Base-by-base conservation (phyloP, 2,329 filamentous ascomycete species). In the Pleurostoma richardsiae region DNA sequence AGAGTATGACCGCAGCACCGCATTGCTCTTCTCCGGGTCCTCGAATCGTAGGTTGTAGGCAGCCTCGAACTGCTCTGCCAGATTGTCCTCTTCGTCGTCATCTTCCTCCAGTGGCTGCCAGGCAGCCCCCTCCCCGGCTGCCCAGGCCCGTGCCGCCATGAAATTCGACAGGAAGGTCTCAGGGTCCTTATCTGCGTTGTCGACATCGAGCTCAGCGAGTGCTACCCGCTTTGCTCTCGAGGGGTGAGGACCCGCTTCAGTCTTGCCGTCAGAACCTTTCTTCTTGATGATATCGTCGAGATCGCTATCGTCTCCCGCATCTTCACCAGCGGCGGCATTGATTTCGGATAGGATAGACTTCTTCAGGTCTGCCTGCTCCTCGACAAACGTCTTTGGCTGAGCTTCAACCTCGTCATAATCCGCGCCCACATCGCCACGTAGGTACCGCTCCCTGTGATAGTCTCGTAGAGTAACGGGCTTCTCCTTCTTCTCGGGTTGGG, bases 21-120 rank as follows among this genome's bases (percentile, higher is more conserved):
- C 90, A 61, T 96, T 96, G 57, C 88, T 84, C 61, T 88, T 90
- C 49, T 79, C 79, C 0, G 94, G 90, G 58, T 97, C 88, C 64
- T 99, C 94, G 60, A 99, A 99, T 31, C 94, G 86, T 68, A 96
- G 71, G 69, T 99, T 99, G 71, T 96, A 99, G 4, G 91, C 91
- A 54, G 88, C 79, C 69, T 99, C 94, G 59, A 92, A 95, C 50
- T 86, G 82, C 40, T 97, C 92, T 29, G 91, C 91, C 41, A 81
- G 77, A 31, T 86, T 82, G 40, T 88, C 72, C 30, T 76, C 89
- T 44, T 96, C 89, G 53, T 94, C 91, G 0, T 96, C 90, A 56
- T 99, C 94, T 0, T 90, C 96, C 61, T 96, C 90, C 48, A 99
- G 87, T 1, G 91, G 88, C 56, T 91, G 76, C 67, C 88, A 90